Base-by-base conservation (phyloP, 2,329 filamentous ascomycete species). In the Penicillium thymicola region DNA sequence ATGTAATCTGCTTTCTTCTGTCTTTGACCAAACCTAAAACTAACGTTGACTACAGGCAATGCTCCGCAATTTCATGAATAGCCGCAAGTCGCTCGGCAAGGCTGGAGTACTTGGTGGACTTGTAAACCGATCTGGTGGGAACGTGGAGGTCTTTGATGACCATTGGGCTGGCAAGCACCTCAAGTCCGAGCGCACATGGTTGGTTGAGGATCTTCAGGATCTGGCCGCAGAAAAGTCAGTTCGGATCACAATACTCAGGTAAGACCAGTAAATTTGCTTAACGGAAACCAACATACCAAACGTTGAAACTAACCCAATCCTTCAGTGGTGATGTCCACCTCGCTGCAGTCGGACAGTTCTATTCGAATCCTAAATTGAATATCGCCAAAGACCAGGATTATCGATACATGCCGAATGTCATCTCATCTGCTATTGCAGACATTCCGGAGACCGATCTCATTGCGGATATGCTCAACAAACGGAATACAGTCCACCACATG, bases 101-200 rank as follows among this genome's bases (percentile, higher is more conserved):
- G 84, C 88, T 36, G 92, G 93, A 1, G 75, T 95, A 63, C 81
- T 97, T 50, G 90, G 91, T 58, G 82, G 82, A 13, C 85, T 95
- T 42, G 80, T 96, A 38, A 96, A 96, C 76, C 89, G 89, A 64
- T 92, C 96, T 65, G 92, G 97, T 68, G 92, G 91, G 23, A 91
- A 91, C 18, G 89, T 94, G 6, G 94, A 97, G 73, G 89, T 97
- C 14, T 79, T 96, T 10, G 93, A 97, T 70, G 94, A 97, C 72
- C 93, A 99, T 71, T 99, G 94, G 94, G 97, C 93, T 0, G 90
- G 93, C 37, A 96, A 91, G 70, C 90, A 92, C 69, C 92, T 97
- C 78, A 99, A 97, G 72, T 82, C 85, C 27, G 94, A 99, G 75
- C 86, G 94, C 49, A 90, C 87, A 60, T 88, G 90, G 73, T 81